These are phyloP conservation scores for Achaetomium macrosporum DNA, from an alignment of 2,329 filamentous ascomycete genomes.

Conservation along the genomic window DNA sequence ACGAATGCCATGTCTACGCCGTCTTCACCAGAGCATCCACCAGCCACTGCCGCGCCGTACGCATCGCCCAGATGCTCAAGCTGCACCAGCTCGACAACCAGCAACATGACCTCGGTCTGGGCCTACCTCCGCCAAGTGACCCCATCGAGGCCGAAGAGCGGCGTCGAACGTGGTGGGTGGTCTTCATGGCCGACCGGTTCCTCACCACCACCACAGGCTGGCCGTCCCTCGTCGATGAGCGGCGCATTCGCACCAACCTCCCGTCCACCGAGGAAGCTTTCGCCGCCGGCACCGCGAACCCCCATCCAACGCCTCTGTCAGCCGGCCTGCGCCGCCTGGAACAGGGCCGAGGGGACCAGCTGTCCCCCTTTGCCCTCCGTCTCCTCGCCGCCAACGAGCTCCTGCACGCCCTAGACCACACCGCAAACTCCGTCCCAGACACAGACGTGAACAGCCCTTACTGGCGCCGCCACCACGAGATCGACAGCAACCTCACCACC, in stretches of 20 bases:
- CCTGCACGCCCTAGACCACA: background rate
- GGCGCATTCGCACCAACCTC: slow-evolving; percentile 52
- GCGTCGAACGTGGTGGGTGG: slow-evolving; percentile 61
- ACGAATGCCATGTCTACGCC: slow-evolving; percentile 60
- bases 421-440: slow-evolving; percentile 37
- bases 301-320: background rate
- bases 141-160: slow-evolving; percentile 64
- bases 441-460: slow-evolving; percentile 56
- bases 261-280: slow-evolving; percentile 39
- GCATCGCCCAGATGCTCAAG: slow-evolving; percentile 61
- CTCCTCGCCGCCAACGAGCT: slow-evolving; percentile 5
- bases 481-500: slow-evolving; percentile 58
- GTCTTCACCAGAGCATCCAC: slow-evolving; percentile 64
- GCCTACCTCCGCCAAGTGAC: slow-evolving; percentile 54
- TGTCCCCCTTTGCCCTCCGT: slow-evolving; percentile 42
- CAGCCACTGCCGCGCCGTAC: slow-evolving; percentile 54
- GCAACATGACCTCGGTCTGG: slow-evolving; percentile 57
- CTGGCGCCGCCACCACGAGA: slow-evolving; percentile 58
- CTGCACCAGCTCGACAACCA: slow-evolving; percentile 57
- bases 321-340: slow-evolving; percentile 44
- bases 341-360: slow-evolving; percentile 51
- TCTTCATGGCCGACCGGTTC: slow-evolving; percentile 59
- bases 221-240: slow-evolving; percentile 62
- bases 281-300: background rate
- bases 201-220: slow-evolving; percentile 64